Base-by-base conservation (phyloP, 2,329 filamentous ascomycete species). In the Rutstroemia sydowiana region DNA sequence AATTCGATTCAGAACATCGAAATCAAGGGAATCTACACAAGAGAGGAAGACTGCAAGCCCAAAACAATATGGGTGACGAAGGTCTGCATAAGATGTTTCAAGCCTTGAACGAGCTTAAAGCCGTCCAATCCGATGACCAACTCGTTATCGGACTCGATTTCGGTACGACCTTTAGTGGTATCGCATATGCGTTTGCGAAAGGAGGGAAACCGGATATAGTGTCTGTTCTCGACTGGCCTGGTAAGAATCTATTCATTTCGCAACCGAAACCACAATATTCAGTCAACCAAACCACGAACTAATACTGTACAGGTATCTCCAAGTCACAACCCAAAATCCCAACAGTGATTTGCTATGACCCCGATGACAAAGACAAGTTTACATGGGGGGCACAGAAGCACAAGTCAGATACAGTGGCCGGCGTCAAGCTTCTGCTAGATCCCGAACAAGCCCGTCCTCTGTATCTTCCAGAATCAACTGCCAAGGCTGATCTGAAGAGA, bases 401-500 rank as follows among this genome's bases (percentile, higher is more conserved):
- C 39, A 26, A 37, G 14, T 36, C n/a, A 8, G 40, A 54, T 28
- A 54, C 55, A 21, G 49, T 63, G 18, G 42, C 48, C 5, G 57
- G 56, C 4, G 50, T 64, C 16, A 65, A 65, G 47, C 48, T 65
- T 7, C 53, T 63, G 3, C 57, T 65, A 1, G 63, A 64, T 39
- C 62, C 60, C 1, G 54, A 58, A 23, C 61, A 63, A 46, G 55
- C 31, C 1, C 21, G 51, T 3, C 58, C 57, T 3, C 5, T 48
- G 2, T 60, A 57, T 36, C 48, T 61, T 20, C 51, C 58, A 6
- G 31, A 53, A 30, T 55, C 52, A 7, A 54, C 47, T 7, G 45
- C 51, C 2, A 51, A 56, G 10, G 64, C 69, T 3, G 63, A 68
- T 6, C 62, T 69, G 10, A 31, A 70, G 72, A 45, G 64, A 66